Evolutionary conservation across 805 yeast genomes (phyloP), one percentile per base, ranked within the genome.

Genomic region (Candida coquimbonensis): DNA sequence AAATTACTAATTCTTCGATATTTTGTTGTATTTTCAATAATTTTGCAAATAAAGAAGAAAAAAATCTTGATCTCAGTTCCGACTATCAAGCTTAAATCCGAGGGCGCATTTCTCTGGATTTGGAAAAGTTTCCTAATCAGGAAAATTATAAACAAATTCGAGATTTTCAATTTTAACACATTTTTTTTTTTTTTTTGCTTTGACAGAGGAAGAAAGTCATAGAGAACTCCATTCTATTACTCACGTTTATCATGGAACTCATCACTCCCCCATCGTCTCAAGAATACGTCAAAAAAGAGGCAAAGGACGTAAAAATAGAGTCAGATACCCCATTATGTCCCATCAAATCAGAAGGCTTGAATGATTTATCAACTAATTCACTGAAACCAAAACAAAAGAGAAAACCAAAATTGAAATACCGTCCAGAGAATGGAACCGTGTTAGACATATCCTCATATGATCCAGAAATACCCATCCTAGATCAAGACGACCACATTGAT

Each of bases 351-450:
- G 31, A 14, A 9, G 24, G 4, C 24, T 21, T 6, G 24, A 21
- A 5, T 21, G 7, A 21, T 21, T 21, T 21, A 9, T 11, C 14
- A 13, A 17, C 19, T 17, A 17, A 17, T 17, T 32, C 11, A 27
- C 9, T 11, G 31, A 40, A 16, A 9, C 19, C 17, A 8, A 48
- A 37, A 14, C 33, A 25, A 29, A 59, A 53, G 43, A 64, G 78
- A 49, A 74, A 74, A 53, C 78, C 78, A 21, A 66, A 66, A 39
- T 53, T 75, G 34, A 68, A 60, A 46, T 72, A 68, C 49, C 64
- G 80, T 51, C 81, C 81, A 1, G 60, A 55, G 26, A 65, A 64
- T 39, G 76, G 78, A 9, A 68, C 78, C 0, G 62, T 75, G 1
- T 53, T 77, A 11, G 62, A 73, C 38, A 53, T 74, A 6, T 57